Conservation (phyloP, 2,329 filamentous ascomycete species). For the Phyllosticta paracitricarpa region DNA sequence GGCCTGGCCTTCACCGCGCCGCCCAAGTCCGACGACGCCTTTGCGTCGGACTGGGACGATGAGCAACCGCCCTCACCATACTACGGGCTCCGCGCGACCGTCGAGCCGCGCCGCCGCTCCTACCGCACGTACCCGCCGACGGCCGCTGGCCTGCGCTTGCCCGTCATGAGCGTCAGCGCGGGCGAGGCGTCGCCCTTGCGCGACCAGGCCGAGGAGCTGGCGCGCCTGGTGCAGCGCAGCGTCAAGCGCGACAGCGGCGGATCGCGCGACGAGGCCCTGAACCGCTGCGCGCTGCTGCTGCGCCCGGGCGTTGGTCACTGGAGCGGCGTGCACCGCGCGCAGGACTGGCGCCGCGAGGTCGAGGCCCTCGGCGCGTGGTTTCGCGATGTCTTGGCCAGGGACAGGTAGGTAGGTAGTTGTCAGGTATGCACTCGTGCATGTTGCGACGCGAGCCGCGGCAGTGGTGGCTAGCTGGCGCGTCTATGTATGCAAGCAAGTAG, state of each 20-base stretch:
- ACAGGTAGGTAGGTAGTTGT: background rate
- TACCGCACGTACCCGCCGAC: conserved; percentile 33
- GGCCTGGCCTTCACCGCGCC: conserved; percentile 16
- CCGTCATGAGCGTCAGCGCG: conserved; percentile 31
- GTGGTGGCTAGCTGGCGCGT: too few relatives aligned
- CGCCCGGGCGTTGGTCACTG: conserved; percentile 2
- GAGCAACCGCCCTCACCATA: background rate
- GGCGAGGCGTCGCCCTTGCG: conserved; percentile 28
- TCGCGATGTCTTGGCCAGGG: background rate
- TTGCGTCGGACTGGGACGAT: conserved; percentile 15
- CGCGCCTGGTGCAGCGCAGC: conserved; percentile 29
- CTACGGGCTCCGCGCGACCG: background rate
- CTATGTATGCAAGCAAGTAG: too few relatives aligned
- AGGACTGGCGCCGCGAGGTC: conserved; percentile 1
- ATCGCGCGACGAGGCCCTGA: background rate
- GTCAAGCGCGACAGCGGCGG: background rate
- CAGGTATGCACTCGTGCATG: background rate
- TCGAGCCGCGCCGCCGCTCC: conserved; percentile 16
- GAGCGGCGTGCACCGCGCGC: conserved; percentile 2
- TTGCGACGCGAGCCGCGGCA: too few relatives aligned
- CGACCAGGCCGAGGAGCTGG: conserved; percentile 33
- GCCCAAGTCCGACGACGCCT: conserved; percentile 18
- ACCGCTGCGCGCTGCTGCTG: background rate
- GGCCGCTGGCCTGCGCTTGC: conserved; percentile 29
- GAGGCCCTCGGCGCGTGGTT: conserved; percentile 6